A percentile compares a stretch with the other conserved stretches of the same genome.
phyloP scores from a whole-genome alignment of 768 basidiomycete genomes.

The Russula emetica region DNA sequence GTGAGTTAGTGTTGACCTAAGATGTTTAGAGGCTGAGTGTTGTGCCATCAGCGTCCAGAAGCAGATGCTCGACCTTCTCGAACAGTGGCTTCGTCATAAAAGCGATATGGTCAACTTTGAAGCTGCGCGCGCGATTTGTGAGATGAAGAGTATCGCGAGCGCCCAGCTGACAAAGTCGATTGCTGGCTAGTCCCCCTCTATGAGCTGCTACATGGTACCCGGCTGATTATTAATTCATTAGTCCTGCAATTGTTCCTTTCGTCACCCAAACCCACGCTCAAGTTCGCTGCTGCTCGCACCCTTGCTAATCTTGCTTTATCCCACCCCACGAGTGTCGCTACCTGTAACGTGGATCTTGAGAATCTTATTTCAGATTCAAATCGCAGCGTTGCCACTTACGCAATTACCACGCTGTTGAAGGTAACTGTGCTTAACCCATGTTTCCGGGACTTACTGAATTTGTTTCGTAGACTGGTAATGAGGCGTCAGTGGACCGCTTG shows the following conservation, averaged over 20 bases:
- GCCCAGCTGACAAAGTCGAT: constrained; percentile 83
- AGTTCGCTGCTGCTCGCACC: constrained; percentile 96
- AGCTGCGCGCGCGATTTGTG: constrained; percentile 95
- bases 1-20: constrained; percentile 48
- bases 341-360: constrained; percentile 95
- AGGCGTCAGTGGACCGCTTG: constrained; percentile 95
- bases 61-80: constrained; percentile 90
- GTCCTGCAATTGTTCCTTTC: constrained; percentile 95
- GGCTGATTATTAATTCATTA: constrained; percentile 33
- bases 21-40: constrained; percentile 9
- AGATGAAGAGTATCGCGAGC: constrained; percentile 80
- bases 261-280: constrained; percentile 90
- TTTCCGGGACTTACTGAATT: constrained; percentile 18
- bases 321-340: constrained; percentile 81
- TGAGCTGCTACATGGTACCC: neutral
- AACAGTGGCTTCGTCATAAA: constrained; percentile 95
- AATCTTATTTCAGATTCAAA: constrained; percentile 94
- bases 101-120: constrained; percentile 99
- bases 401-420: constrained; percentile 97
- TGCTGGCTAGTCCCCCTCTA: constrained; percentile 54
- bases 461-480: constrained; percentile 80
- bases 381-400: constrained; percentile 95
- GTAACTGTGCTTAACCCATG: constrained; percentile 37
- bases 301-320: constrained; percentile 83
- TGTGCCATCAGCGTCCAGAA: constrained; percentile 63